Evolutionary conservation across 345 rosid species (phyloP).

Genomic region (Heritiera littoralis): DNA sequence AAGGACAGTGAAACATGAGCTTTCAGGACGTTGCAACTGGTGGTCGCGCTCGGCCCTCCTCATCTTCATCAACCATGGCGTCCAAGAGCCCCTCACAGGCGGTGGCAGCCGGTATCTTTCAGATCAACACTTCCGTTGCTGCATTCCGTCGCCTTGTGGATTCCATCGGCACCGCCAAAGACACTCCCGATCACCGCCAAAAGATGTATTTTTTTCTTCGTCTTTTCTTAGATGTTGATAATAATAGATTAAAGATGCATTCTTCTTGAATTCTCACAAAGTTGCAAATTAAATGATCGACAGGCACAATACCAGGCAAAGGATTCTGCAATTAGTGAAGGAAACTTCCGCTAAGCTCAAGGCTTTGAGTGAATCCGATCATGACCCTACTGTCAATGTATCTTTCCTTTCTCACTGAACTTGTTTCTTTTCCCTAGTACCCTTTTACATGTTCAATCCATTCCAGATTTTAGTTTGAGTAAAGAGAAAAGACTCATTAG

Average conservation of each 20-base stretch:
- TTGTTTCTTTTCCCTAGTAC: not conserved
- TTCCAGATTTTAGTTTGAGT: not conserved
- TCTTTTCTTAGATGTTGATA: not conserved
- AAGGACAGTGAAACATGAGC: slow-evolving; percentile 42
- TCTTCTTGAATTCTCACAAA: not conserved
- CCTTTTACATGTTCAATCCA: not conserved
- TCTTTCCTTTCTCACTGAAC: not conserved
- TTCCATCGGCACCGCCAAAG: slow-evolving; percentile 59
- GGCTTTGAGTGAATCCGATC: slow-evolving; percentile 56
- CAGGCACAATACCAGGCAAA: slow-evolving; percentile 63
- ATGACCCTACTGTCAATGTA: slow-evolving; percentile 41
- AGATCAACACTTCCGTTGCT: slow-evolving; percentile 66
- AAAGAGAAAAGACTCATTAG: not conserved
- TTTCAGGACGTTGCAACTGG: slow-evolving; percentile 54
- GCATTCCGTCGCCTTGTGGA: slow-evolving; percentile 69
- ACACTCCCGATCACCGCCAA: slow-evolving; percentile 65
- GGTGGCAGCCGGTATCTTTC: slow-evolving; percentile 67
- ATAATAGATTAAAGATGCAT: not conserved
- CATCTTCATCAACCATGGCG: slow-evolving; percentile 33
- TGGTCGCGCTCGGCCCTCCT: slow-evolving; percentile 21
- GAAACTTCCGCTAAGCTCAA: slow-evolving; percentile 70
- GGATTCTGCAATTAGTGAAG: slow-evolving; percentile 61
- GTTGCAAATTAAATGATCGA: not conserved
- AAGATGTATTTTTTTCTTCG: slow-evolving; percentile 38
- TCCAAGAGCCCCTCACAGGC: slow-evolving; percentile 50